Base-by-base conservation (phyloP, 768 basidiomycete species). In the Russula dissimulans region DNA sequence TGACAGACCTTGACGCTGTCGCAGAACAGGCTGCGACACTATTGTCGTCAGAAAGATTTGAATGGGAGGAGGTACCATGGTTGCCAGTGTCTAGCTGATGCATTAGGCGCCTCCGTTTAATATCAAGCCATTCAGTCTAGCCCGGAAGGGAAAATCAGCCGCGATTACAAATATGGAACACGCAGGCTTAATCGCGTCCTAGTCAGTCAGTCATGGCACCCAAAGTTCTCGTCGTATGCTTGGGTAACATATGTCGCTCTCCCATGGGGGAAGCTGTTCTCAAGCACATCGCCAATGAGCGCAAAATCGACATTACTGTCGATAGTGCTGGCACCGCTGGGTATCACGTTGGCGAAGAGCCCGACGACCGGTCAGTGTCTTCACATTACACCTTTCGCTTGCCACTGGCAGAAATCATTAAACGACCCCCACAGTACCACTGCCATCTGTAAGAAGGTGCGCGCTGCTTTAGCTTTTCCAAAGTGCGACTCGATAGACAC, bases 261-360 rank as follows among this genome's bases (percentile, higher is more conserved):
- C 92, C 93, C 0, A 91, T 95, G 84, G 93, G 91, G 34, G 91
- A 94, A 74, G 93, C 91, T 2, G 89, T 95, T 26, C 78, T 95
- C 34, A 77, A 74, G 61, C 78, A 90, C 56, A 79, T 83, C 59
- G 89, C 87, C 9, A 72, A 76, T 51, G 78, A 84, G 66, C 83
- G 88, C 38, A 83, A 82, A 12, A 68, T 90, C 43, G 79, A 85
- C 51, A 77, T 94, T 62, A 67, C 71, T 12, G 87, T 94, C 34
- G 91, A 94, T 66, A 91, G 89, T 53, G 88, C 87, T 65, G 92
- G 92, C 1, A 95, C 91, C 1, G 84, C 83, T 10, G 86, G 81
- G 14, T 95, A 93, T 71, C 93, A 97, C 67, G 71, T 84, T 39
- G 91, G 87, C 2, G 88, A 94, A 50, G 80, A 84, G 57, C 93